Evolutionary conservation across 148 eudicot genomes (phyloP).

Genomic region (Hydrangea macrophylla): DNA sequence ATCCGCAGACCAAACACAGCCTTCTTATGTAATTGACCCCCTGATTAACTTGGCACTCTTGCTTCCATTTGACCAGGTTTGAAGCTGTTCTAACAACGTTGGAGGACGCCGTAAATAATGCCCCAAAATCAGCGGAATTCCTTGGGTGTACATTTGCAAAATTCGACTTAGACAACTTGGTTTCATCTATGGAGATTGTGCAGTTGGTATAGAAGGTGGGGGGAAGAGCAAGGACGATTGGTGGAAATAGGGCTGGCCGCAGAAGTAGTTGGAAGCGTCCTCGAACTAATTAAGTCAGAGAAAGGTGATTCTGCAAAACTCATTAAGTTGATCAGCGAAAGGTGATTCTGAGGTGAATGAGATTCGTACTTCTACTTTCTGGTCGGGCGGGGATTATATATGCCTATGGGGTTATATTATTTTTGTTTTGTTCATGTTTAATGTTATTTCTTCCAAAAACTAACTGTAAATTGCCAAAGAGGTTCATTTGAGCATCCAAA

Average conservation of each 20-base stretch:
- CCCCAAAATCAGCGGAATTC: conserved; percentile 61
- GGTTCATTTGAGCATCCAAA: neutral
- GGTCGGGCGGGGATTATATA: neutral
- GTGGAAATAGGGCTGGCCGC: conserved; percentile 69
- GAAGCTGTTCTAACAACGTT: conserved; percentile 46
- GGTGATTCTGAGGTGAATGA: too few species aligned
- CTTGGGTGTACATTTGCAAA: conserved; percentile 48
- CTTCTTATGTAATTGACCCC: neutral
- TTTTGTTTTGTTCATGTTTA: neutral
- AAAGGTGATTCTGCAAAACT: conserved; percentile 64
- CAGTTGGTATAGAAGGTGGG: conserved; percentile 56
- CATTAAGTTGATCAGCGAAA: too few species aligned
- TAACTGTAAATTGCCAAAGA: neutral
- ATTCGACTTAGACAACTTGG: conserved; percentile 32
- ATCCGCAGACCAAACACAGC: too few species aligned
- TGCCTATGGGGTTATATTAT: too few species aligned
- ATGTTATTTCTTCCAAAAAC: neutral
- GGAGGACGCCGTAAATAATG: conserved; percentile 68
- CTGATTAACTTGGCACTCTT: neutral
- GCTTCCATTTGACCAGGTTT: conserved; percentile 33
- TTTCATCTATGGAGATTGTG: conserved; percentile 35
- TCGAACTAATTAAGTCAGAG: conserved; percentile 55
- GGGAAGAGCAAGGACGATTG: conserved; percentile 76
- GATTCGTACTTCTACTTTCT: conserved; percentile 44
- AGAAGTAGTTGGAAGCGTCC: conserved; percentile 62